Conservation (phyloP, 1,284 basidiomycete species). For the Ustilago hordei region DNA sequence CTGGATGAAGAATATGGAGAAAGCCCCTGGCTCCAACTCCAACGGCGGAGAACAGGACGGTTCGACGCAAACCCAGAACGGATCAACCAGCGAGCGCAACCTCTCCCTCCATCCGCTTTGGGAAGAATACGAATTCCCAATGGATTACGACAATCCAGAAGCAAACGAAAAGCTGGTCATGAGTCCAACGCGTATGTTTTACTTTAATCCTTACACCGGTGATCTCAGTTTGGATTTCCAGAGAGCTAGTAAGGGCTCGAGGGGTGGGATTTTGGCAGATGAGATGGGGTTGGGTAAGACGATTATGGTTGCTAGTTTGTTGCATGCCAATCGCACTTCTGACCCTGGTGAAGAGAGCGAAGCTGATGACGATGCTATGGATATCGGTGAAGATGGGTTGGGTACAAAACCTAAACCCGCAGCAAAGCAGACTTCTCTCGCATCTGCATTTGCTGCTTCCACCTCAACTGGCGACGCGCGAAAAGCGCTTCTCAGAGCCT, state of each 20-base stretch:
- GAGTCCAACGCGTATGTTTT: conserved; percentile 49
- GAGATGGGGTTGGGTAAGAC: conserved; percentile 94
- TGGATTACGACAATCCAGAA: conserved; percentile 51
- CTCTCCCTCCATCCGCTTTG: conserved; percentile 88
- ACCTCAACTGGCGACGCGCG: conserved; percentile 21
- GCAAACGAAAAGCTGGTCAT: conserved; percentile 45
- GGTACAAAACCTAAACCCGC: conserved; percentile 18
- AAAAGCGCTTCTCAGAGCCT: conserved; percentile 41
- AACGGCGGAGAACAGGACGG: background rate
- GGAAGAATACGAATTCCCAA: conserved; percentile 78
- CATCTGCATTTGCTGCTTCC: conserved; percentile 55
- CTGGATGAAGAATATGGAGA: conserved; percentile 92
- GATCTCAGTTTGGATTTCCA: conserved; percentile 90
- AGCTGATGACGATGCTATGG: conserved; percentile 27
- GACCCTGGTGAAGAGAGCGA: conserved; percentile 39
- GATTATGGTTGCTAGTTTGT: conserved; percentile 91
- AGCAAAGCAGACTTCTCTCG: conserved; percentile 58
- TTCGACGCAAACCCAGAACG: conserved; percentile 21
- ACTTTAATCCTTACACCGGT: conserved; percentile 74
- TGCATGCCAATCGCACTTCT: conserved; percentile 77
- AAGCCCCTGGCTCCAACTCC: conserved; percentile 16
- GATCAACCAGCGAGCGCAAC: conserved; percentile 10
- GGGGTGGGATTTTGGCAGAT: conserved; percentile 88
- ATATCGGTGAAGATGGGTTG: conserved; percentile 13
- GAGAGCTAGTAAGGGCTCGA: conserved; percentile 80